Percentiles rank a stretch among this genome's conserved stretches.
Conservation (phyloP, 2,329 filamentous ascomycete genomes). For the Eutypa lata region DNA sequence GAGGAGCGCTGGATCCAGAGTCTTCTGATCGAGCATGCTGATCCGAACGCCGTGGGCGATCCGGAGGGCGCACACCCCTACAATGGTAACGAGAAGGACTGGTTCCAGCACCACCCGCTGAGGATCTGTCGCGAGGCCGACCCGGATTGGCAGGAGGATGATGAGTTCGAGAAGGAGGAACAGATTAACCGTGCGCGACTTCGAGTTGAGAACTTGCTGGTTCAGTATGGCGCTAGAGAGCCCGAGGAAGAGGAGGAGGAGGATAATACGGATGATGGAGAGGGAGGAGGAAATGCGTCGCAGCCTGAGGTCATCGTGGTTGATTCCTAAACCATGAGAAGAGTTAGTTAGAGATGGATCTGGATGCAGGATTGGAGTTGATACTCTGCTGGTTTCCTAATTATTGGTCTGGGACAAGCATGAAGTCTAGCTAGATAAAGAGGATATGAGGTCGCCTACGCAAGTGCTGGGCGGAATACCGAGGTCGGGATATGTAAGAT, state of each 20-base stretch:
- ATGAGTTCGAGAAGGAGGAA: conserved; percentile 1
- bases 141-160: neutral
- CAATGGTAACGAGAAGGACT: neutral
- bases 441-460: no score
- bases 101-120: conserved; percentile 11
- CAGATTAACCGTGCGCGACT: conserved; percentile 5
- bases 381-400: no score
- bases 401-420: no score
- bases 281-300: no score
- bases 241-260: neutral
- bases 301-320: no score
- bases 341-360: no score
- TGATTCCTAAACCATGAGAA: no score
- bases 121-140: conserved; percentile 9
- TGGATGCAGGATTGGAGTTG: no score
- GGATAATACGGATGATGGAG: neutral
- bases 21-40: conserved; percentile 12
- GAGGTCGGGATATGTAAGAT: no score
- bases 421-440: no score
- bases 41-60: conserved; percentile 11
- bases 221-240: conserved; percentile 10
- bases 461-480: no score
- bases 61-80: conserved; percentile 10
- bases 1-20: conserved; percentile 17
- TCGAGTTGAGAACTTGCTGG: conserved; percentile 8